A percentile compares a stretch with the other conserved stretches of the same genome.
phyloP scores from a whole-genome alignment of 2,329 filamentous ascomycete species.

The Phialocephala subalpina region DNA sequence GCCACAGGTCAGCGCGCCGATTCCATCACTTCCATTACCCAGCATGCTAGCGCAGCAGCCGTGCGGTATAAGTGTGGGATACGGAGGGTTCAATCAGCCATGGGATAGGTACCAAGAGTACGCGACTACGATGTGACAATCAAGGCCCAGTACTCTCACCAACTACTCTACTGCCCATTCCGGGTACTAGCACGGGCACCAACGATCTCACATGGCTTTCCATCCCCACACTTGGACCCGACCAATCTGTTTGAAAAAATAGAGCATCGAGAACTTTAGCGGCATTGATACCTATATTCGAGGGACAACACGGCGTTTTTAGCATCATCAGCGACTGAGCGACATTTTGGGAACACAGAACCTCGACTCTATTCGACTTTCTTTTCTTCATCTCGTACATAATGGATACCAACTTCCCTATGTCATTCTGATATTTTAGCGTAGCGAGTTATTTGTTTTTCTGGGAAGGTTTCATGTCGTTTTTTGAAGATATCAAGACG shows the following conservation, averaged over 20 bases:
- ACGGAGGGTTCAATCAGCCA: conserved; percentile 73
- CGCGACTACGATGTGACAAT: conserved; percentile 85
- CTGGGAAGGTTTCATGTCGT: conserved; percentile 48
- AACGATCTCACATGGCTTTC: conserved; percentile 29
- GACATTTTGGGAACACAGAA: conserved; percentile 41
- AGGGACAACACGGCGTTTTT: conserved; percentile 38
- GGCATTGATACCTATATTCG: conserved; percentile 42
- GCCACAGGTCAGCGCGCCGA: conserved; percentile 75
- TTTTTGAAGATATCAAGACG: conserved; percentile 53
- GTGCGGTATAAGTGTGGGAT: conserved; percentile 81
- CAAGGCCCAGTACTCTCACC: conserved; percentile 50
- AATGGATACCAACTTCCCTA: conserved; percentile 46
- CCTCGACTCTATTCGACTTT: conserved; percentile 29
- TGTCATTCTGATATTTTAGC: conserved; percentile 53
- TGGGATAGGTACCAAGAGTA: conserved; percentile 90
- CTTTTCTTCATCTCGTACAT: conserved; percentile 39
- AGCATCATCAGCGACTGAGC: conserved; percentile 44
- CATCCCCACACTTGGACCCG: conserved; percentile 22
- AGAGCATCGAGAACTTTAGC: conserved; percentile 41
- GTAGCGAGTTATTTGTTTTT: conserved; percentile 56
- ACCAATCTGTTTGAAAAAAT: conserved; percentile 28
- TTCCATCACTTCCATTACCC: conserved; percentile 81
- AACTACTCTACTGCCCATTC: conserved; percentile 59
- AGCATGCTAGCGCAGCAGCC: conserved; percentile 84
- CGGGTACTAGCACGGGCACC: conserved; percentile 48